Evolutionary conservation across 2,329 filamentous ascomycete species (phyloP).

Genomic region (Diaporthe ampelina): DNA sequence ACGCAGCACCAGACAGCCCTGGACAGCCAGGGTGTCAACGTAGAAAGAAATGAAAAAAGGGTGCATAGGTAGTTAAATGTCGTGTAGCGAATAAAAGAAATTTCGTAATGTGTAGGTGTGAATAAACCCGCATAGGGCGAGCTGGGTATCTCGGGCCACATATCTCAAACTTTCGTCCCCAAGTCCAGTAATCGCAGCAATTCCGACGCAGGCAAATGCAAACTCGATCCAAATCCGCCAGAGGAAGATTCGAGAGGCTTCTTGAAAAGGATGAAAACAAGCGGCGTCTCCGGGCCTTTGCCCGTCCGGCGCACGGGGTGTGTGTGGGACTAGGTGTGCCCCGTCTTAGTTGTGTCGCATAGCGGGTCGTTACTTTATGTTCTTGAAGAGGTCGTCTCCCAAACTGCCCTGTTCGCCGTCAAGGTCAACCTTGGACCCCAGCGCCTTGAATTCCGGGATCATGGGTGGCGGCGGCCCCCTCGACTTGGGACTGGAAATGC

Average conservation of each 20-base stretch:
- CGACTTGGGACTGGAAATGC: conserved; percentile 50
- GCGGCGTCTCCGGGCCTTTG: conserved; percentile 6
- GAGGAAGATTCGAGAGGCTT: conserved; percentile 10
- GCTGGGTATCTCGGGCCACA: conserved; percentile 51
- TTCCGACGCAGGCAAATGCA: conserved; percentile 33
- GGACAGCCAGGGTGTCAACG: conserved; percentile 16
- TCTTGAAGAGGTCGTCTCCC: conserved; percentile 70
- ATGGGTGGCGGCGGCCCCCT: conserved; percentile 69
- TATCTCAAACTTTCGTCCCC: conserved; percentile 42
- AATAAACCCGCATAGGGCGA: conserved; percentile 46
- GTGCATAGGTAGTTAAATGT: conserved; percentile 32
- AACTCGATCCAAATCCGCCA: conserved; percentile 36
- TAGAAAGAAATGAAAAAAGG: conserved; percentile 17
- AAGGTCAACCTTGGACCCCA: conserved; percentile 63
- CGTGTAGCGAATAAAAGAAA: conserved; percentile 33
- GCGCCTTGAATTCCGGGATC: conserved; percentile 70
- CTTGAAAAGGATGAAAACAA: conserved; percentile 33
- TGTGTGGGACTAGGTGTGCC: not conserved
- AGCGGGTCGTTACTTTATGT: conserved; percentile 62
- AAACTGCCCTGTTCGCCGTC: conserved; percentile 60
- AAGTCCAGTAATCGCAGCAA: conserved; percentile 32
- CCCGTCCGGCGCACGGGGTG: conserved; percentile 2
- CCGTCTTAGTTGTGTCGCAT: not conserved
- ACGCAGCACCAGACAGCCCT: conserved; percentile 37
- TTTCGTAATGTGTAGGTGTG: conserved; percentile 34